Conservation (phyloP, 1,284 basidiomycete species). For the Testicularia cyperi region DNA sequence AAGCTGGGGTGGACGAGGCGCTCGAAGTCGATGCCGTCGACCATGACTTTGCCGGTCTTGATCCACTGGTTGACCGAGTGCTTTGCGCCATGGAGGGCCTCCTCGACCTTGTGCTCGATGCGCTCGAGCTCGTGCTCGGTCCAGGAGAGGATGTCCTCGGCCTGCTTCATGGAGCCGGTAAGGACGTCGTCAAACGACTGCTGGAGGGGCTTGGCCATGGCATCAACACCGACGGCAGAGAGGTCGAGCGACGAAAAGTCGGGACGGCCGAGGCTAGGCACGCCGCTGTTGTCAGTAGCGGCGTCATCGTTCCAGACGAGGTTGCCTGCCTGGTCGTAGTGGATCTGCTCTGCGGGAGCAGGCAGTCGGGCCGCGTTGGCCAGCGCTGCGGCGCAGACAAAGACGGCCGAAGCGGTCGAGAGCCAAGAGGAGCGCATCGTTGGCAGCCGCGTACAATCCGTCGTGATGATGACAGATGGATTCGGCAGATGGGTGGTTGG, state of each 20-base stretch:
- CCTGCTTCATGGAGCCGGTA: conserved; percentile 53
- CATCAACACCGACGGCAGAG: conserved; percentile 15
- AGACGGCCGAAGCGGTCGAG: conserved; percentile 42
- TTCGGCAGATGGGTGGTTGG: no score
- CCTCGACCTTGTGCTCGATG: conserved; percentile 34
- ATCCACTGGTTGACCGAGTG: conserved; percentile 37
- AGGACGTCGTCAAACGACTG: conserved; percentile 62
- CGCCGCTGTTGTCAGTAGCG: conserved; percentile 2
- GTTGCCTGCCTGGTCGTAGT: conserved; percentile 43
- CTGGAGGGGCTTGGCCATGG: conserved; percentile 57
- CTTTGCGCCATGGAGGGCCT: conserved; percentile 21
- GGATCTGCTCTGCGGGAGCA: conserved; percentile 41
- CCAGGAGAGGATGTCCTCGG: conserved; percentile 34
- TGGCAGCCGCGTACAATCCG: not conserved
- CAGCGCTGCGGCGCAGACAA: conserved; percentile 47
- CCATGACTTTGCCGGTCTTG: conserved; percentile 61
- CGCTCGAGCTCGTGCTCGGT: conserved; percentile 59
- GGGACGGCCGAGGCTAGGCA: conserved; percentile 39
- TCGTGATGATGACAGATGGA: no score
- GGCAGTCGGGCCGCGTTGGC: conserved; percentile 36
- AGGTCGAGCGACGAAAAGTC: conserved; percentile 38
- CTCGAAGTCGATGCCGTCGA: conserved; percentile 63
- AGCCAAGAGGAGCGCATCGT: conserved; percentile 53
- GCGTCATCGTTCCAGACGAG: conserved; percentile 42
- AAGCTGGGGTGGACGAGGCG: conserved; percentile 74